Evolutionary conservation across 2,329 filamentous ascomycete genomes (phyloP).

Genomic region (Rutstroemia sp.): DNA sequence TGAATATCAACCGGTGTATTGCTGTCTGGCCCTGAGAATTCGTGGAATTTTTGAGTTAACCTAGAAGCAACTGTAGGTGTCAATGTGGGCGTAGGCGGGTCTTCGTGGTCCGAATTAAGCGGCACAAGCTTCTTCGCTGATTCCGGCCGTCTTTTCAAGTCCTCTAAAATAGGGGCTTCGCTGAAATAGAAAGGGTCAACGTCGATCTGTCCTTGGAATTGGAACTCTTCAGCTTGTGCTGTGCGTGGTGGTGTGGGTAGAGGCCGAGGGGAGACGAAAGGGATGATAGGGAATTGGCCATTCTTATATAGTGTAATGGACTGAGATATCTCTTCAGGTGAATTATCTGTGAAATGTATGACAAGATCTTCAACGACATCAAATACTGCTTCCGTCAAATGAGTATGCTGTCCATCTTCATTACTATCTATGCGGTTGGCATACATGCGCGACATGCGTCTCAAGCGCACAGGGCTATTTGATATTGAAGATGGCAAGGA

Average conservation of each 20-base stretch:
- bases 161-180: conserved; percentile 4
- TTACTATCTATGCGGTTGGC: conserved; percentile 37
- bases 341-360: conserved; percentile 43
- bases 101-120: background rate
- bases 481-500: conserved; percentile 20
- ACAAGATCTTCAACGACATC: conserved; percentile 49
- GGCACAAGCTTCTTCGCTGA: background rate
- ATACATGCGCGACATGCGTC: conserved; percentile 20
- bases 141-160: background rate
- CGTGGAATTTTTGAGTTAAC: conserved; percentile 13
- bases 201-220: conserved; percentile 7
- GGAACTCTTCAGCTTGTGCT: background rate
- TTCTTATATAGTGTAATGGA: conserved; percentile 34
- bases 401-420: conserved; percentile 15
- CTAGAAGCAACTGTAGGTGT: background rate
- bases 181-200: conserved; percentile 12
- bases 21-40: conserved; percentile 17
- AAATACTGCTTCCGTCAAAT: conserved; percentile 37
- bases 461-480: background rate
- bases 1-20: conserved; percentile 43
- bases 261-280: background rate
- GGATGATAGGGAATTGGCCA: conserved; percentile 30
- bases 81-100: conserved; percentile 1
- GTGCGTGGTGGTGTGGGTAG: conserved; percentile 5
- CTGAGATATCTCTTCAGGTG: conserved; percentile 41